Conservation (phyloP, 1,284 basidiomycete genomes). For the Sporisorium graminicola region DNA sequence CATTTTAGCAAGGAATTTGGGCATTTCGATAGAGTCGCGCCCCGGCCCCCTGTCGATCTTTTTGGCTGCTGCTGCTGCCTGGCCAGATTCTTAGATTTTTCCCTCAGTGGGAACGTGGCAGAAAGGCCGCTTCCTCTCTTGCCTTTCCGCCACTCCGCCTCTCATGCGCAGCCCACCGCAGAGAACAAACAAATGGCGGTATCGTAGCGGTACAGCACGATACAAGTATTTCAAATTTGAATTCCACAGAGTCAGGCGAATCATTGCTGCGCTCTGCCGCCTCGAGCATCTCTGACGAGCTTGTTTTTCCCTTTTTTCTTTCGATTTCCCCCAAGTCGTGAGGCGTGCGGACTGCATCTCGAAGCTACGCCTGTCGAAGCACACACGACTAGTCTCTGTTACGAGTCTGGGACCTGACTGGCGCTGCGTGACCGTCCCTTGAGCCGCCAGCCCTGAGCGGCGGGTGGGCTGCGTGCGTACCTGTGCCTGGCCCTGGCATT, state of each 20-base stretch:
- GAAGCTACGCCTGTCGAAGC: not conserved
- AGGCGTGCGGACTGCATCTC: conserved; percentile 3
- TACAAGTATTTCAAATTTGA: not conserved
- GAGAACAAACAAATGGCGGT: not conserved
- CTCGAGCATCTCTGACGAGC: not conserved
- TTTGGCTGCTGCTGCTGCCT: too few species aligned
- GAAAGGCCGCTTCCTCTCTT: not conserved
- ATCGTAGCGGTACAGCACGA: not conserved
- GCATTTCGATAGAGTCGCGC: not conserved
- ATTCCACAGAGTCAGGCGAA: not conserved
- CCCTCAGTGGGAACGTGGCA: not conserved
- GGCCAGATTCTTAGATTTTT: not conserved
- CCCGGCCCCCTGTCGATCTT: not conserved
- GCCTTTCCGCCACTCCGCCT: not conserved
- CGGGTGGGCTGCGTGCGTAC: not conserved
- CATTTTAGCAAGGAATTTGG: not conserved
- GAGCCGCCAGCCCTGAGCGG: not conserved
- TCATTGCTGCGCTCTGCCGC: not conserved
- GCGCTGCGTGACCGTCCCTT: conserved; percentile 5
- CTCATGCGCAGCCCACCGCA: not conserved
- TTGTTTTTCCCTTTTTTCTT: not conserved
- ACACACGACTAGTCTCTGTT: conserved; percentile 1
- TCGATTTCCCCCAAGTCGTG: not conserved
- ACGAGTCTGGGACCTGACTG: conserved; percentile 1
- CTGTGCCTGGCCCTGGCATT: not conserved